These are phyloP conservation scores for Apiospora aurea DNA, from an alignment of 2,329 filamentous ascomycete species.

Conservation along the genomic window DNA sequence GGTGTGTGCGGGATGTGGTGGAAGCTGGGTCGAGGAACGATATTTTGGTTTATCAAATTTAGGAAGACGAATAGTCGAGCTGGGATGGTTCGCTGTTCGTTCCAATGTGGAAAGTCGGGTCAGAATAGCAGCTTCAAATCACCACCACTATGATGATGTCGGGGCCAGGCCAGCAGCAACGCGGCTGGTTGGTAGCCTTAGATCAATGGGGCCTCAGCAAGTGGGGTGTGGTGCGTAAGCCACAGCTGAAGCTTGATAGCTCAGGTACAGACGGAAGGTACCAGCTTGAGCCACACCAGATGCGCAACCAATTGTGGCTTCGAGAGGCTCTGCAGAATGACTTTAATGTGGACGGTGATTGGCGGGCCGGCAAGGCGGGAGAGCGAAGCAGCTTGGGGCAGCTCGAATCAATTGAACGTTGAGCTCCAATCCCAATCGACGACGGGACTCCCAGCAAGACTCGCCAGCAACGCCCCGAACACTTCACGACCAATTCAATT, in stretches of 20 bases:
- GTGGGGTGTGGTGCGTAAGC: slow-evolving; percentile 21
- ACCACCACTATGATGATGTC: slow-evolving; percentile 20
- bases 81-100: slow-evolving; percentile 22
- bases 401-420: slow-evolving; percentile 21
- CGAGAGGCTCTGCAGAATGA: slow-evolving; percentile 15
- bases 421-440: slow-evolving; percentile 25
- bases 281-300: slow-evolving; percentile 3
- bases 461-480: slow-evolving; percentile 27
- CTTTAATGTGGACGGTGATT: slow-evolving; percentile 27
- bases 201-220: not conserved
- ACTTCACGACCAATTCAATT: slow-evolving; percentile 31
- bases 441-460: slow-evolving; percentile 14
- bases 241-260: slow-evolving; percentile 6
- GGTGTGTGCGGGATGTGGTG: slow-evolving; percentile 17
- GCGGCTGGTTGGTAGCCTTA: slow-evolving; percentile 50
- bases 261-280: not conserved
- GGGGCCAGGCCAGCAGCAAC: slow-evolving; percentile 32
- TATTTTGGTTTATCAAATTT: not conserved
- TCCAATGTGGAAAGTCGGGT: slow-evolving; percentile 2
- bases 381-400: slow-evolving; percentile 15
- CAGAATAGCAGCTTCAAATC: slow-evolving; percentile 12
- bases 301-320: not conserved
- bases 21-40: not conserved
- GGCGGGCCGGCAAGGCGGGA: slow-evolving; percentile 26
- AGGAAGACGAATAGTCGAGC: slow-evolving; percentile 25